Evolutionary conservation across 345 rosid species (phyloP).

Genomic region (Reutealis trisperma): DNA sequence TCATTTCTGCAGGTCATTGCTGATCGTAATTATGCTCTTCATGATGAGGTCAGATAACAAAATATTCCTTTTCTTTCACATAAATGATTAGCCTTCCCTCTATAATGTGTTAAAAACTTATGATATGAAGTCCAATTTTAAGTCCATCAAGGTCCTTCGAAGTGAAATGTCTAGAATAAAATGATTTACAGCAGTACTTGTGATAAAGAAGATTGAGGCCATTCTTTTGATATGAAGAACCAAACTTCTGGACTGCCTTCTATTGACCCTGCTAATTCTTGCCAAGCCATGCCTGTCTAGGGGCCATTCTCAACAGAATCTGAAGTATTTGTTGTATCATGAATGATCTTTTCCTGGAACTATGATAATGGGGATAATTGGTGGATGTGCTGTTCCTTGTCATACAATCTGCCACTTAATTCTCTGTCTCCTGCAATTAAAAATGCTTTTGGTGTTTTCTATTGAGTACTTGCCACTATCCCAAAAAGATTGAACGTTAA

Average conservation of each 20-base stretch:
- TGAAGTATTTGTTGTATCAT: not conserved
- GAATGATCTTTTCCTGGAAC: not conserved
- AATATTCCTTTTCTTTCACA: constrained; percentile 1
- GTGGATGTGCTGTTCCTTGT: not conserved
- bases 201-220: not conserved
- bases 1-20: constrained; percentile 61
- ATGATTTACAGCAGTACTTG: not conserved
- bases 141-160: not conserved
- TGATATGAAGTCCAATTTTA: not conserved
- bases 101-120: not conserved
- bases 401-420: not conserved
- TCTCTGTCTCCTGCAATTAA: not conserved
- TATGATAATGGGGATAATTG: not conserved
- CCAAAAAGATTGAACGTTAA: not conserved
- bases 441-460: not conserved
- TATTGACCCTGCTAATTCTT: not conserved
- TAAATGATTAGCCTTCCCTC: not conserved
- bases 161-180: not conserved
- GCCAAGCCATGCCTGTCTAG: not conserved
- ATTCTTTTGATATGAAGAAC: not conserved
- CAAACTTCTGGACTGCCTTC: not conserved
- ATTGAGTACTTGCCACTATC: not conserved
- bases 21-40: constrained; percentile 66
- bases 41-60: constrained; percentile 64
- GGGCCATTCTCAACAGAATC: not conserved